Evolutionary conservation across 768 basidiomycete genomes (phyloP), one percentile per base, ranked within the genome.

Genomic region (Lactifluus echinatus): DNA sequence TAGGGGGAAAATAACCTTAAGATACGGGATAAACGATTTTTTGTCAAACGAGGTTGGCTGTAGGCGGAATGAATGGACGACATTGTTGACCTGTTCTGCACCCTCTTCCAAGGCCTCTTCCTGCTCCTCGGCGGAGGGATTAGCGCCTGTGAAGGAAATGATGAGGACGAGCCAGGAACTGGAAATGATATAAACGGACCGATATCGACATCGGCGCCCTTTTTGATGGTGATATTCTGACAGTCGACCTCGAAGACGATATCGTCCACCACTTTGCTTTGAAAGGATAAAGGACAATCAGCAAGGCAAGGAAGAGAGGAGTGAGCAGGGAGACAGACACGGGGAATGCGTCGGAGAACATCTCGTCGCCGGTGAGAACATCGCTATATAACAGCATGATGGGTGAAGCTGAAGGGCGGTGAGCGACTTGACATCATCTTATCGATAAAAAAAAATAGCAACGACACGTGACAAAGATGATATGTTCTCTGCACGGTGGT

Each of bases 301-400:
- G 47, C 48, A 56, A 17, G 14, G 17, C 10, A 24, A 10, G 26
- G 34, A 17, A 29, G 39, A 23, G 37, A 47, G 36, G 42, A 19
- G 14, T 40, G 26, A 45, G 17, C 24, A 33, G 40, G 8, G 58
- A 29, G 29, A 76, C 85, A 59, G 65, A 94, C 93, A 87, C 17
- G 19, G 85, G 84, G 78, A 86, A 97, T 63, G 93, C 93, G 76
- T 95, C 93, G 26, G 92, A 93, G 79, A 89, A 82, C 80, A 97
- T 87, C 77, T 97, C 94, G 68, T 95, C 92, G 44, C 71, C 81
- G 49, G 82, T 71, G 56, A 96, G n/a, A 57, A 88, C 69, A 71
- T 93, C 90, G 26, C 59, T 39, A 75, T 82, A 93, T 66, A 93
- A 73, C 72, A 90, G 70, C 91, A 93, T 90, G n/a, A n/a, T n/a